phyloP scores from a whole-genome alignment of 225 moss, liverwort and hornwort species.

The Marchantia paleacea region DNA sequence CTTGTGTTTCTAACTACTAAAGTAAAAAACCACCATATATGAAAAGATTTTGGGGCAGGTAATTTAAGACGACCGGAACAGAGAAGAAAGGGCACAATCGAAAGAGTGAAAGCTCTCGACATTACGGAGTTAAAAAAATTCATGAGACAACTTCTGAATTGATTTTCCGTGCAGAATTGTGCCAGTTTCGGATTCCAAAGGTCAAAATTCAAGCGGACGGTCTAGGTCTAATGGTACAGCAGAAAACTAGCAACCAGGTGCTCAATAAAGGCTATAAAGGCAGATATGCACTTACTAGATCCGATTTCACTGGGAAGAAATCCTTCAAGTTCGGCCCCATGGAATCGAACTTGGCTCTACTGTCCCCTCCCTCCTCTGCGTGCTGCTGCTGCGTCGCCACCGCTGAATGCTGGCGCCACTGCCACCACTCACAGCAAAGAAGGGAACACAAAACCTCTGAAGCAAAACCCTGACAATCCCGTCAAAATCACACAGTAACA shows the following conservation, averaged over 20 bases:
- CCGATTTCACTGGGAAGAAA: constrained; percentile 4
- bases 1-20: not conserved
- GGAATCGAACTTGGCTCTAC: not conserved
- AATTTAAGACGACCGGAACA: no score
- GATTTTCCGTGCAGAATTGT: not conserved
- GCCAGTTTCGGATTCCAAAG: not conserved
- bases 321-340: constrained; percentile 16
- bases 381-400: not conserved
- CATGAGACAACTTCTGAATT: not conserved
- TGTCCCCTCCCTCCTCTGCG: not conserved
- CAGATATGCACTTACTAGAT: constrained; percentile 1
- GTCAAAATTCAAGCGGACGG: not conserved
- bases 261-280: not conserved
- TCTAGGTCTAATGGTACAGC: not conserved
- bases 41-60: not conserved
- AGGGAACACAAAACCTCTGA: not conserved
- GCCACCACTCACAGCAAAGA: not conserved
- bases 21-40: not conserved
- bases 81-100: not conserved
- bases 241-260: not conserved
- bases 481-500: not conserved
- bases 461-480: constrained; percentile 8
- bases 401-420: not conserved
- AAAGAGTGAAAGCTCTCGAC: no score
- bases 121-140: not conserved